Percentiles rank a stretch among this genome's conserved stretches.
These are phyloP conservation scores for Ascochyta pisi DNA, from an alignment of 2,329 filamentous ascomycete genomes.

Conservation along the genomic window DNA sequence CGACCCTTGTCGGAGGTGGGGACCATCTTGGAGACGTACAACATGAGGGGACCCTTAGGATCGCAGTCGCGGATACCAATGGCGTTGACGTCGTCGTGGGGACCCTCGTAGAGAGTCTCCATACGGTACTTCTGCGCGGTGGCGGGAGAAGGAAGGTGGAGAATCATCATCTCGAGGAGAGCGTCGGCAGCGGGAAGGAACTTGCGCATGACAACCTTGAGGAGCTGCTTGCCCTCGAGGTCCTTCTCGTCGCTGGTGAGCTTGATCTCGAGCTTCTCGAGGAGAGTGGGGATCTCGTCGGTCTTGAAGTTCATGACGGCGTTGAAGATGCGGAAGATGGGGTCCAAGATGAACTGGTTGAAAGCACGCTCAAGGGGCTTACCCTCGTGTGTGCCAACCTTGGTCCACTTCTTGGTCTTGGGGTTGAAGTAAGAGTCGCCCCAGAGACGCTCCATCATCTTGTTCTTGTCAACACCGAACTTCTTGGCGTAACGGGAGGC, in stretches of 20 bases:
- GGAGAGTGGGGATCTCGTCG: slow-evolving; percentile 82
- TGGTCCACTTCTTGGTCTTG: slow-evolving; percentile 99
- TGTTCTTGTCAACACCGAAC: slow-evolving; percentile 99
- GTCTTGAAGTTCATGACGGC: slow-evolving; percentile 99
- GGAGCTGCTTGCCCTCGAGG: slow-evolving; percentile 94
- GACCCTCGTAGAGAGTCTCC: slow-evolving; percentile 99
- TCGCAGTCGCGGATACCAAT: slow-evolving; percentile 99
- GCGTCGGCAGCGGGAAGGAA: slow-evolving; percentile 98
- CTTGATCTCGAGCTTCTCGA: slow-evolving; percentile 96
- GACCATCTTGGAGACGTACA: slow-evolving; percentile 99
- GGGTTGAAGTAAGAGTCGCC: slow-evolving; percentile 99
- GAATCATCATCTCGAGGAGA: slow-evolving; percentile 99
- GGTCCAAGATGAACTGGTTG: slow-evolving; percentile 99
- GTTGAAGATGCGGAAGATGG: slow-evolving; percentile 99
- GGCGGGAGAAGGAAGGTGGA: slow-evolving; percentile 94
- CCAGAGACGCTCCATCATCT: slow-evolving; percentile 99
- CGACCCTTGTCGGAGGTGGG: slow-evolving; percentile 99
- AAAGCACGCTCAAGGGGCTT: slow-evolving; percentile 96
- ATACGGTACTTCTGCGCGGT: slow-evolving; percentile 97
- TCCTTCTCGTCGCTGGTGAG: slow-evolving; percentile 85
- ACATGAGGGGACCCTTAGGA: slow-evolving; percentile 97
- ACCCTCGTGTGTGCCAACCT: slow-evolving; percentile 80
- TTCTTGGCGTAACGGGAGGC: slow-evolving; percentile 97
- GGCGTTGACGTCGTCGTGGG: slow-evolving; percentile 86
- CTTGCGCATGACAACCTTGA: slow-evolving; percentile 98